Percentiles rank a stretch among this genome's conserved stretches.
Conservation (phyloP, 2,329 filamentous ascomycete genomes). For the Nemania serpens region DNA sequence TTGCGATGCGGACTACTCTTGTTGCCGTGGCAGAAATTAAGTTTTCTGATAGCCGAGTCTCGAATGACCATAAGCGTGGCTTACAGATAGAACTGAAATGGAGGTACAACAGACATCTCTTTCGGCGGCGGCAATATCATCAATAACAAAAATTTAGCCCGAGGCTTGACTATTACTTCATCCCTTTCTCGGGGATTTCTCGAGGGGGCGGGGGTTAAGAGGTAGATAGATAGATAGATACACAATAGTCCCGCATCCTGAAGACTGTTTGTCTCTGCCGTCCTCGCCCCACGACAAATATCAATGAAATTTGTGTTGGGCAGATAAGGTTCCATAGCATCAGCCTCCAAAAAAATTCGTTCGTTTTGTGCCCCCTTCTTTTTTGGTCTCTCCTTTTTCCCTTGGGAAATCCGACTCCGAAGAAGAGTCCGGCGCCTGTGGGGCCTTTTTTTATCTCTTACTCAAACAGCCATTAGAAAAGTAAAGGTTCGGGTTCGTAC, state of each 20-base stretch:
- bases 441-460: conserved; percentile 30
- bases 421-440: conserved; percentile 31
- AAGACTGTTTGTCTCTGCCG: conserved; percentile 4
- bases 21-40: no score
- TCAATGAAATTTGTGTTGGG: conserved; percentile 17
- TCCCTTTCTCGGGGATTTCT: not conserved
- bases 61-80: no score
- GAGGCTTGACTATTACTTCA: conserved; percentile 12
- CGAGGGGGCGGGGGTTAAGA: not conserved
- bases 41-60: no score
- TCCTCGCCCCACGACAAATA: conserved; percentile 16
- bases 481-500: conserved; percentile 24
- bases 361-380: conserved; percentile 25
- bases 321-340: conserved; percentile 21
- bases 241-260: conserved; percentile 15
- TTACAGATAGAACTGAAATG: no score
- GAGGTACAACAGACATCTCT: no score
- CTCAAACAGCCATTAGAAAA: conserved; percentile 28
- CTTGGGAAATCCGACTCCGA: conserved; percentile 24
- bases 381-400: not conserved
- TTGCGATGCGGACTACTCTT: no score
- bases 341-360: conserved; percentile 22
- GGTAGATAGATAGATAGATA: conserved; percentile 14
- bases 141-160: conserved; percentile 10
- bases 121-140: conserved; percentile 1